Evolutionary conservation across 2,329 filamentous ascomycete genomes (phyloP).

Genomic region (Colletotrichum horii): DNA sequence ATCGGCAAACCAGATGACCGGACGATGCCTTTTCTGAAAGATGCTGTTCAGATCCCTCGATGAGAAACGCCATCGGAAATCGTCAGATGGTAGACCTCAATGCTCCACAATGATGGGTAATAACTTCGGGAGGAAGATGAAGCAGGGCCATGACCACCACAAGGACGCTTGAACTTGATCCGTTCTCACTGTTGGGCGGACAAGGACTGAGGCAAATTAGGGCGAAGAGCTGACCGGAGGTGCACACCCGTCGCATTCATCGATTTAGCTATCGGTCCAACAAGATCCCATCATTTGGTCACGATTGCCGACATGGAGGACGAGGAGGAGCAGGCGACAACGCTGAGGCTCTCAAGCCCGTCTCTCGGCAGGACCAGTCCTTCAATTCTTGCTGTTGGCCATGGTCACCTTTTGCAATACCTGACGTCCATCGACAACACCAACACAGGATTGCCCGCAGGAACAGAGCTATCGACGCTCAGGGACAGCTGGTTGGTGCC

Average conservation of each 20-base stretch:
- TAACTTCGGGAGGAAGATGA: not conserved
- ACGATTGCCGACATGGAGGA: not conserved
- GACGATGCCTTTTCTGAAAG: not conserved
- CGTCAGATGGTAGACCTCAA: not conserved
- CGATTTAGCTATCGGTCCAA: not conserved
- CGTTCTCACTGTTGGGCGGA: not conserved
- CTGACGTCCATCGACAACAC: not conserved
- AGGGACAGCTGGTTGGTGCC: not conserved
- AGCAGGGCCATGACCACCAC: not conserved
- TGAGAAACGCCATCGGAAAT: not conserved
- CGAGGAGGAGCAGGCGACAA: not conserved
- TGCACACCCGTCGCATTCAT: not conserved
- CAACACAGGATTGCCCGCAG: not conserved
- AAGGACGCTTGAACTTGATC: not conserved
- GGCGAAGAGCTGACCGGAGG: not conserved
- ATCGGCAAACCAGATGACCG: not conserved
- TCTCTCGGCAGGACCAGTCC: not conserved
- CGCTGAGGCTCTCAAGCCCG: not conserved
- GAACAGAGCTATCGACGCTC: not conserved
- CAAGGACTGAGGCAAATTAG: not conserved
- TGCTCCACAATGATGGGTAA: not conserved
- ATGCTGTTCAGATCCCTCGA: not conserved
- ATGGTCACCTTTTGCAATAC: not conserved
- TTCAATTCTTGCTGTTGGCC: not conserved
- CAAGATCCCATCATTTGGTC: not conserved